Base-by-base conservation (phyloP, 2,329 filamentous ascomycete species). In the Zelopaecilomyces penicillatus region DNA sequence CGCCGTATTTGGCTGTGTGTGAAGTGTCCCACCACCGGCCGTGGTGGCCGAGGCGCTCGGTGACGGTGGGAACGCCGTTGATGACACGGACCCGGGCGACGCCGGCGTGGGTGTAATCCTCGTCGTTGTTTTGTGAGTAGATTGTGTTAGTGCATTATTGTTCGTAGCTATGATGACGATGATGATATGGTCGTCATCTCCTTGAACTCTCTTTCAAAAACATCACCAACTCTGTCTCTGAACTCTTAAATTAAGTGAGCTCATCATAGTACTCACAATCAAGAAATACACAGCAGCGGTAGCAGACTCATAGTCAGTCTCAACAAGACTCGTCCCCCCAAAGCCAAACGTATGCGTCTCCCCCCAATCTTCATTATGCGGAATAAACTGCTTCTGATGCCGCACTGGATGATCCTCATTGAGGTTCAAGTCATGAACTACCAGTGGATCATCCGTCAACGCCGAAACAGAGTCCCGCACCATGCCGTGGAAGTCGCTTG, bases 311-410 rank as follows among this genome's bases (percentile, higher is more conserved):
- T 46, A 41, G 32, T 65, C 57, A 3, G 57, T 60, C 52, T 68
- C 66, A 1, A 61, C 57, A 5, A 68, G 44, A n/a, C 63, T 65
- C 2, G 64, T 67, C 3, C 66, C 66, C 1, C 66, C 66, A 36
- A 68, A 68, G 0, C 64, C 65, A 27, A 57, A 58, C 2, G 47
- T 50, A 26, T 56, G 60, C 2, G 53, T 61, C 50, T 69, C 65
- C 2, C 60, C 62, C 65, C 64, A 66, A 0, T 50, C 52, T n/a
- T 55, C 51, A 30, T 63, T 60, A 26, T 57, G 67, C 0, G 64
- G 64, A 6, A 66, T 53, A 3, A 68, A 59, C 48, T 66, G 64
- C 32, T 54, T 52, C 44, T 65, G 65, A 30, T 66, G 55, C 6
- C 51, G 36, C 40, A 48, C 46, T 19, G 46, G 46, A 11, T 30